Conservation (phyloP, 2,329 filamentous ascomycete species). For the Arthrobotrys musiformis region DNA sequence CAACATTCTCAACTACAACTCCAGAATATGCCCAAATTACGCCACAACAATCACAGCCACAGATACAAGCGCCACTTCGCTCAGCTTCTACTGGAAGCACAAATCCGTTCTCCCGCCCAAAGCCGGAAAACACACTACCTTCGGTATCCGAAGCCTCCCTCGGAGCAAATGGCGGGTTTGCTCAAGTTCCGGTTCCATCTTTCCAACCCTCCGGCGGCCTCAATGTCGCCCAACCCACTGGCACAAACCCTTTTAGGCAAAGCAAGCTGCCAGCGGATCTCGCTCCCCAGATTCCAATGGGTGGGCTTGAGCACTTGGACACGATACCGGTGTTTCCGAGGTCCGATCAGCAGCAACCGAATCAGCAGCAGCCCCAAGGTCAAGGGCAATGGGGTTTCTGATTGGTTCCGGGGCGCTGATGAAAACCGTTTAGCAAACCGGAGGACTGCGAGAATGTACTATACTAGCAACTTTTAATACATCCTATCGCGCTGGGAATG, state of each 20-base stretch:
- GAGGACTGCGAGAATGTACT: slow-evolving; percentile 25
- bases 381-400: slow-evolving; percentile 42
- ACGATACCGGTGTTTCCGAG: slow-evolving; percentile 88
- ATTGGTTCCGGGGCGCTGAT: background rate
- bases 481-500: slow-evolving; percentile 27
- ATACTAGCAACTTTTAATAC: slow-evolving; percentile 43
- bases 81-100: slow-evolving; percentile 54
- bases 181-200: slow-evolving; percentile 56
- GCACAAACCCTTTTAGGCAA: slow-evolving; percentile 86
- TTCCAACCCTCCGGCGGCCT: slow-evolving; percentile 52
- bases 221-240: slow-evolving; percentile 54
- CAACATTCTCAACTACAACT: slow-evolving; percentile 14
- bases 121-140: slow-evolving; percentile 34
- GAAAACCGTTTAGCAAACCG: background rate
- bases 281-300: slow-evolving; percentile 68
- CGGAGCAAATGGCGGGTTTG: slow-evolving; percentile 59
- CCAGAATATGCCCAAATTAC: slow-evolving; percentile 38
- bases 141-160: slow-evolving; percentile 51
- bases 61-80: slow-evolving; percentile 25
- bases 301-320: slow-evolving; percentile 79
- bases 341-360: slow-evolving; percentile 66
- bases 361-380: slow-evolving; percentile 67
- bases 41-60: slow-evolving; percentile 51
- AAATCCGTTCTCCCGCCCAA: slow-evolving; percentile 56
- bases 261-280: slow-evolving; percentile 89